Conservation (phyloP, 352 stramenopile species). For the Pythium insidiosum region DNA sequence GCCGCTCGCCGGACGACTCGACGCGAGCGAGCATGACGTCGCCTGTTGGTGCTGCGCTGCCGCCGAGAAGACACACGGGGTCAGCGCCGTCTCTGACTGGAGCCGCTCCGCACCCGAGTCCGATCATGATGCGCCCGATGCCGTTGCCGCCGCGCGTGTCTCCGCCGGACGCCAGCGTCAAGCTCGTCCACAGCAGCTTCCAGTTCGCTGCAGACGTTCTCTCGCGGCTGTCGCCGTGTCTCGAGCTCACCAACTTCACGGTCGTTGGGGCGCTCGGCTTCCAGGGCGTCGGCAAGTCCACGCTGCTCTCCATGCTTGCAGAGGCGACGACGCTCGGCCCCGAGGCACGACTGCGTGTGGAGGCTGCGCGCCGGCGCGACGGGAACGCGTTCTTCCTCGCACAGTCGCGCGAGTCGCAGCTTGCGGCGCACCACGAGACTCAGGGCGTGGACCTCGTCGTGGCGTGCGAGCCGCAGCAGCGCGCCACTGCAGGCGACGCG, state of each 20-base stretch:
- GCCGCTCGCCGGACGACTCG: too few species aligned
- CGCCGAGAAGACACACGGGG: too few species aligned
- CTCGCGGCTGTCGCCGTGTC: slow-evolving; percentile 33
- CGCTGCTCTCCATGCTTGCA: slow-evolving; percentile 46
- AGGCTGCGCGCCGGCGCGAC: slow-evolving; percentile 1
- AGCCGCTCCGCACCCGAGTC: too few species aligned
- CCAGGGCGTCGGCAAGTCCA: slow-evolving; percentile 67
- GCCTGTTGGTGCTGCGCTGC: too few species aligned
- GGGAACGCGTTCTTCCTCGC: slow-evolving; percentile 24
- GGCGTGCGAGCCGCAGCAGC: slow-evolving; percentile 17
- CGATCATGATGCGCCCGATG: too few species aligned
- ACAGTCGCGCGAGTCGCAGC: slow-evolving; percentile 27
- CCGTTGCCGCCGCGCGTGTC: slow-evolving; percentile 4
- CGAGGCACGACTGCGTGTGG: not conserved
- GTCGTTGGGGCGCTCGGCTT: slow-evolving; percentile 62
- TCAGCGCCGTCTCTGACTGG: not conserved
- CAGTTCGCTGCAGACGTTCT: slow-evolving; percentile 56
- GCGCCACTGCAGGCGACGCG: slow-evolving; percentile 20
- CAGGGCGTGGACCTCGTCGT: slow-evolving; percentile 53
- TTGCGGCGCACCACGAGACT: slow-evolving; percentile 30
- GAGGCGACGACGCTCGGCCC: not conserved
- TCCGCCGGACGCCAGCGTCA: slow-evolving; percentile 25
- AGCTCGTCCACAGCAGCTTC: slow-evolving; percentile 47
- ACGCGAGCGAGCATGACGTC: too few species aligned
- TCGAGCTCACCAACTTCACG: slow-evolving; percentile 62